These are phyloP conservation scores for Conoideocrella luteorostrata DNA, from an alignment of 2,329 filamentous ascomycete genomes.

Conservation along the genomic window DNA sequence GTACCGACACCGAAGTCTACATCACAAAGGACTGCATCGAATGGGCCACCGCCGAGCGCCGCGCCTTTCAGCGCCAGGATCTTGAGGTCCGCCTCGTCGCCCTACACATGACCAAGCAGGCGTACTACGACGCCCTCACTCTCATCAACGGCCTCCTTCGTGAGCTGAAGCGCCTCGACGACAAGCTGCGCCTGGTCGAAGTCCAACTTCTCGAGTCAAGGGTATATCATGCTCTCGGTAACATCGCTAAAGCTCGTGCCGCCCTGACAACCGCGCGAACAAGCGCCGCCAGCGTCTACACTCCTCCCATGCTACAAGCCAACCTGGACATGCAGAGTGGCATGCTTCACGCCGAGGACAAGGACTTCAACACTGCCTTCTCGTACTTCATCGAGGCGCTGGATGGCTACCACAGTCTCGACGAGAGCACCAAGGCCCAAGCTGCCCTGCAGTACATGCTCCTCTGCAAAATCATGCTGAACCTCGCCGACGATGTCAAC, in stretches of 20 bases:
- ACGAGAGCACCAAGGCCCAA: conserved; percentile 85
- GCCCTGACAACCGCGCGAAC: conserved; percentile 92
- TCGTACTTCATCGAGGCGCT: conserved; percentile 99
- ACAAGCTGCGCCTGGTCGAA: conserved; percentile 96
- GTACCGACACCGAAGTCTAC: conserved; percentile 85
- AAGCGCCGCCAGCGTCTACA: conserved; percentile 94
- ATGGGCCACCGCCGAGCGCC: conserved; percentile 91
- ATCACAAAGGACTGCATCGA: conserved; percentile 99
- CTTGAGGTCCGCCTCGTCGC: conserved; percentile 91
- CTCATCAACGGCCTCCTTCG: conserved; percentile 94
- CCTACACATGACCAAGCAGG: conserved; percentile 94
- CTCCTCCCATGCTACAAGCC: conserved; percentile 87
- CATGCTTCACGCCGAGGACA: conserved; percentile 97
- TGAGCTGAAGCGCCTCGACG: conserved; percentile 95
- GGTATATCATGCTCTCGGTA: conserved; percentile 95
- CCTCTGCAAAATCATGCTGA: conserved; percentile 99
- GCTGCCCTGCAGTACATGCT: conserved; percentile 98
- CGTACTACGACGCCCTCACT: conserved; percentile 93
- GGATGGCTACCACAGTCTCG: conserved; percentile 91
- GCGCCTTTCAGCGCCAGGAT: conserved; percentile 94
- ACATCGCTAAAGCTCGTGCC: conserved; percentile 91
- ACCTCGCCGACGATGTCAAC: conserved; percentile 92
- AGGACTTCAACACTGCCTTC: conserved; percentile 97
- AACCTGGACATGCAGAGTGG: conserved; percentile 98
- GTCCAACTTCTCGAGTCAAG: conserved; percentile 95